Conservation (phyloP, 1,284 basidiomycete genomes). For the Pseudozyma hubeiensis region DNA sequence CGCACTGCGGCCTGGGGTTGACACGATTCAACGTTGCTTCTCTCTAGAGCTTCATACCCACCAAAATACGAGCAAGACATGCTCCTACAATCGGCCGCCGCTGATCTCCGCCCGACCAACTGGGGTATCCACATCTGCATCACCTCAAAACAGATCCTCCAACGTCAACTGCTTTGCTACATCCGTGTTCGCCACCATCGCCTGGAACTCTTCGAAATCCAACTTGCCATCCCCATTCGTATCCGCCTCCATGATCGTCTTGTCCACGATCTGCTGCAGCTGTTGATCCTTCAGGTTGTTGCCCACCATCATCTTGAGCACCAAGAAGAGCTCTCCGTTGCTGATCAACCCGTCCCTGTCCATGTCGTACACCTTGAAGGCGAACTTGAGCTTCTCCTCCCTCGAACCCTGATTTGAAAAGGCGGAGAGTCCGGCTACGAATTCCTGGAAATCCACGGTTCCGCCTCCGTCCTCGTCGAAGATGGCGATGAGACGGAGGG, state of each 20-base stretch:
- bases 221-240: slow-evolving; percentile 96
- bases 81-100: background rate
- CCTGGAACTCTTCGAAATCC: slow-evolving; percentile 94
- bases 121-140: slow-evolving; percentile 2
- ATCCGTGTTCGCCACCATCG: slow-evolving; percentile 97
- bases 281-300: slow-evolving; percentile 99
- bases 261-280: slow-evolving; percentile 99
- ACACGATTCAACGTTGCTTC: too few species aligned
- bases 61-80: too few species aligned
- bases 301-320: slow-evolving; percentile 99
- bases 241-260: slow-evolving; percentile 99
- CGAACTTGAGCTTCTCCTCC: slow-evolving; percentile 96
- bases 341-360: slow-evolving; percentile 96
- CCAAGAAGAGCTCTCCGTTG: slow-evolving; percentile 98
- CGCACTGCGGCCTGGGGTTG: too few species aligned
- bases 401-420: slow-evolving; percentile 95
- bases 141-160: slow-evolving; percentile 73
- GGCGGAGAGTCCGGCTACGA: slow-evolving; percentile 94
- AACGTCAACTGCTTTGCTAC: slow-evolving; percentile 99
- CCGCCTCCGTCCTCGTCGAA: slow-evolving; percentile 99
- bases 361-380: slow-evolving; percentile 99
- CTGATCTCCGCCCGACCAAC: background rate
- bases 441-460: slow-evolving; percentile 98
- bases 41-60: too few species aligned
- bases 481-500: slow-evolving; percentile 97